A percentile compares a stretch with the other conserved stretches of the same genome.
Evolutionary conservation across 1,139 yeast species (phyloP).

Genomic region (Magnusiomyces suaveolens): DNA sequence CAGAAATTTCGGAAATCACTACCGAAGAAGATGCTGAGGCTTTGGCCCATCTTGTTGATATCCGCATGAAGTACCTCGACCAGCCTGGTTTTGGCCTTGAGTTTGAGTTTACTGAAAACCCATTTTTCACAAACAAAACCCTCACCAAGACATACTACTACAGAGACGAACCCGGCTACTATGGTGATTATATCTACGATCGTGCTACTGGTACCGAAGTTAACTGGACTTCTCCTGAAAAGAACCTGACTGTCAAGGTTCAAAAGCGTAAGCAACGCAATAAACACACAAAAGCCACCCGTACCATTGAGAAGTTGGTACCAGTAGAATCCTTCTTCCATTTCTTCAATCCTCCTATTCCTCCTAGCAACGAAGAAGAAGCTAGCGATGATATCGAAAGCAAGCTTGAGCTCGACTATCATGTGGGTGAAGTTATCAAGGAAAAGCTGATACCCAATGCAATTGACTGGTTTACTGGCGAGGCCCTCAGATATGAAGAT

Average conservation of each 20-base stretch:
- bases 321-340: constrained; percentile 92
- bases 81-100: constrained; percentile 85
- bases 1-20: constrained; percentile 73
- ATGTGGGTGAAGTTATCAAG: constrained; percentile 91
- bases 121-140: constrained; percentile 61
- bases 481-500: constrained; percentile 60
- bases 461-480: constrained; percentile 96
- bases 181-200: constrained; percentile 94
- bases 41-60: constrained; percentile 54
- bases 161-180: constrained; percentile 87
- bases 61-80: constrained; percentile 72
- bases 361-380: constrained; percentile 42
- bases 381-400: constrained; percentile 67
- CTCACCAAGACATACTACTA: constrained; percentile 84
- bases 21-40: constrained; percentile 88
- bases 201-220: constrained; percentile 89
- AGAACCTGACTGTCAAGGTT: constrained; percentile 73
- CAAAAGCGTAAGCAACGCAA: constrained; percentile 97
- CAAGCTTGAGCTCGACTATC: constrained; percentile 67
- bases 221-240: constrained; percentile 72
- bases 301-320: constrained; percentile 89
- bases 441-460: constrained; percentile 87
- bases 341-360: constrained; percentile 88
- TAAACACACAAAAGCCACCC: constrained; percentile 92
- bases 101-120: constrained; percentile 71